Base-by-base conservation (phyloP, 129 eudicot species). In the Pseudognaphalium luteoalbum region DNA sequence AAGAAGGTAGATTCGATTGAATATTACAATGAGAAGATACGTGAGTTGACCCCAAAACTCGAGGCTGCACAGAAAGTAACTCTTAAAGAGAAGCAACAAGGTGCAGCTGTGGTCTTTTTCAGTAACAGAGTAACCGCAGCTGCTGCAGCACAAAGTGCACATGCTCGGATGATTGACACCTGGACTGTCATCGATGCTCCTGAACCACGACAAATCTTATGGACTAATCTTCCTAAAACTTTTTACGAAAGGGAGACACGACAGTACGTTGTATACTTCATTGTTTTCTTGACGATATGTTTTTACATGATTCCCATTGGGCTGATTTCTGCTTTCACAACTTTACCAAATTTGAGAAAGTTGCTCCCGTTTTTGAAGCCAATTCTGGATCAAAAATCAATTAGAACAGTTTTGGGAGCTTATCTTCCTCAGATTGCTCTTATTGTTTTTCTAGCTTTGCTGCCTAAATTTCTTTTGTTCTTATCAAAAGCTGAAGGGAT, bases 241-340 rank as follows among this genome's bases (percentile, higher is more conserved):
- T 87, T 65, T 71, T 91, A 91, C 16, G 87, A 78, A 70, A 85
- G 99, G 54, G 85, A 81, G 60, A 65, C 86, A 14, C 89, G 97
- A 9, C 89, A 94, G 69, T 79, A 86, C 30, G 65, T 89, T 11
- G 83, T 94, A 32, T 94, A 94, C 72, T 30, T 84, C 20, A 41
- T 91, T 7, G 99, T 94, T 25, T 88, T 87, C 70, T 32, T 91
- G 83, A 89, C 97, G 10, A 86, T 94, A 63, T 81, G 83, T 15
- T 94, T 94, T 69, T 94, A 84, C 88, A 81, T 89, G 94, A 94
- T 94, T 29, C 99, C 99, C 0, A 94, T 94, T 22, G 99, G 82
- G 66, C 29, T 91, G 25, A 59, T 94, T 33, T 94, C 97, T 20
- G 97, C 96, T 7, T 83, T 94, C 39, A 94, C 99, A 4, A 91